A percentile compares a stretch with the other conserved stretches of the same genome.
Conservation (phyloP, 1,284 basidiomycete species). For the Neotropicomus parvogracilis region DNA sequence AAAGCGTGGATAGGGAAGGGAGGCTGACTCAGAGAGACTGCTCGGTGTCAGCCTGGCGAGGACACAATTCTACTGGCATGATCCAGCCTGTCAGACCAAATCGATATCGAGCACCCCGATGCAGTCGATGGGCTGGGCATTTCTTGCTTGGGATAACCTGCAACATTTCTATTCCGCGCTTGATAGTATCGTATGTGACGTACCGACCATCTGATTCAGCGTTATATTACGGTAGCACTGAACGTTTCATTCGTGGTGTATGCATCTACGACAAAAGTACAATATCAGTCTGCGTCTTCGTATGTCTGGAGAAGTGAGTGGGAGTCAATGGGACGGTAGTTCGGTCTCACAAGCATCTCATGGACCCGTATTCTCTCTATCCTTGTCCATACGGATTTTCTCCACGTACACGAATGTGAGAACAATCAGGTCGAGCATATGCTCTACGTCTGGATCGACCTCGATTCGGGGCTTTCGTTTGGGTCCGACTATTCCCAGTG, state of each 20-base stretch:
- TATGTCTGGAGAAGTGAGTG: constrained; percentile 2
- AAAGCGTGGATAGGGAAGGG: constrained; percentile 3
- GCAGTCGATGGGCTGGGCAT: not conserved
- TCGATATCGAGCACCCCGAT: constrained; percentile 8
- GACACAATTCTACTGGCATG: not conserved
- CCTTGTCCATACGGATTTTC: constrained; percentile 34
- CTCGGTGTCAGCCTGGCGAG: constrained; percentile 15
- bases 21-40: constrained; percentile 17
- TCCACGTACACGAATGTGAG: constrained; percentile 43
- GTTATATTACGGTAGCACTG: not conserved
- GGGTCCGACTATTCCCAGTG: constrained; percentile 20
- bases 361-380: constrained; percentile 3
- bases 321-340: not conserved
- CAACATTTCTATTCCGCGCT: not conserved
- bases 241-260: constrained; percentile 3
- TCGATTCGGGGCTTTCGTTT: constrained; percentile 31
- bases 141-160: not conserved
- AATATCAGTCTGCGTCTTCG: not conserved
- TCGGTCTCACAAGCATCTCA: constrained; percentile 12
- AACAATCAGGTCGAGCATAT: constrained; percentile 39
- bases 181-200: not conserved
- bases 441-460: constrained; percentile 31
- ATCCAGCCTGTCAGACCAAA: constrained; percentile 13
- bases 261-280: constrained; percentile 14
- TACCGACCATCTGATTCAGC: constrained; percentile 1